Base-by-base conservation (phyloP, 2,329 filamentous ascomycete genomes). In the Madurella fahalii region DNA sequence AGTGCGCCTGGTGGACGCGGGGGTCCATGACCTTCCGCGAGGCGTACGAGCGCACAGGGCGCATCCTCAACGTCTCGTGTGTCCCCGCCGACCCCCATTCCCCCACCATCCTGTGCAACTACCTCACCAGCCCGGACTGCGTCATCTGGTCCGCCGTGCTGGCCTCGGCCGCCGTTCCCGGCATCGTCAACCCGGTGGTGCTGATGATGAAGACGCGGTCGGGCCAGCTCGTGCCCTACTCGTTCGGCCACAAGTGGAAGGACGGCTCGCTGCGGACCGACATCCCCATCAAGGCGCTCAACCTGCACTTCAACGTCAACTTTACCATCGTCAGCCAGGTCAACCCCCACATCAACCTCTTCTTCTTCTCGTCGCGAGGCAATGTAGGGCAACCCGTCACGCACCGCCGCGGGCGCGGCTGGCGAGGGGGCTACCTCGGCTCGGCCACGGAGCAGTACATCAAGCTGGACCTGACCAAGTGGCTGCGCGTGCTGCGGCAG, bases 161-260 rank as follows among this genome's bases (percentile, higher is more conserved):
- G 43, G 94, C 94, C 1, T 96, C 92, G 5, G 94, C 94, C 4
- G 94, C 94, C 4, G 94, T 99, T 0, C 94, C 94, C 0, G 94
- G 94, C 1, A 97, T 99, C 54, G 76, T 97, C 37, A 97, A 97
- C 66, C 94, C 94, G 0, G 89, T 95, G 2, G 93, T 99, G 1
- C 83, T 99, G 8, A 89, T 90, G 77, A 92, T 96, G 77, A 96
- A 95, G 74, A 88, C 81, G 50, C 77, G 79, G 16, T 82, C 91
- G 56, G 92, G 91, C 1, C 84, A 78, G 2, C 77, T 99, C 4
- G 83, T 84, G 0, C 94, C 94, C 0, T 99, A 96, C 71, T 95
- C 90, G 0, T 99, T 99, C 67, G 94, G 94, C 0, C 92, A 97
- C 76, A 97, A 97, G 73, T 99, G 94, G 94, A 99, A 99, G 72